phyloP scores from a whole-genome alignment of 352 stramenopile genomes.

The Phytophthora colocasiae region DNA sequence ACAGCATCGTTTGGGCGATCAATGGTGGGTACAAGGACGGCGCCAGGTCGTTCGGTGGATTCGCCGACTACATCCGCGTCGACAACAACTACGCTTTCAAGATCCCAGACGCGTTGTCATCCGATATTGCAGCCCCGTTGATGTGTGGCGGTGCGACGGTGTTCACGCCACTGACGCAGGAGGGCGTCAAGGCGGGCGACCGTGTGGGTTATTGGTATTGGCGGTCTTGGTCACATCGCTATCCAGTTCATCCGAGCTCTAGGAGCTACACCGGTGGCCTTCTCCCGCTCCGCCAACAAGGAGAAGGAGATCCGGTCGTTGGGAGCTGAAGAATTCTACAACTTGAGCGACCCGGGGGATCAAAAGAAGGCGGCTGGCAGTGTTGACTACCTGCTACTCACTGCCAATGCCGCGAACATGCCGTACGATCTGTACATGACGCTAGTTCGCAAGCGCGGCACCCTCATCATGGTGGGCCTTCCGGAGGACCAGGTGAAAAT shows the following conservation, averaged over 20 bases:
- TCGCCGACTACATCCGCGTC: slow-evolving; percentile 33
- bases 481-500: slow-evolving; percentile 56
- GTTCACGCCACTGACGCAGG: slow-evolving; percentile 24
- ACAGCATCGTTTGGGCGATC: slow-evolving; percentile 47
- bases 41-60: slow-evolving; percentile 4
- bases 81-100: slow-evolving; percentile 39
- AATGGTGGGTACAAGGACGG: slow-evolving; percentile 37
- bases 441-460: slow-evolving; percentile 52
- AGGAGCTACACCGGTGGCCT: slow-evolving; percentile 14
- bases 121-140: slow-evolving; percentile 14
- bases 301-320: slow-evolving; percentile 20
- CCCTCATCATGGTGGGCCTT: slow-evolving; percentile 56
- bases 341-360: slow-evolving; percentile 34
- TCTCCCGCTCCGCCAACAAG: slow-evolving; percentile 22
- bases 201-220: slow-evolving; percentile 46
- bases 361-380: slow-evolving; percentile 20
- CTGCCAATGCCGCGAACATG: slow-evolving; percentile 60
- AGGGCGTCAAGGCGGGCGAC: slow-evolving; percentile 26
- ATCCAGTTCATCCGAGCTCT: slow-evolving; percentile 63
- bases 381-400: slow-evolving; percentile 79
- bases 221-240: slow-evolving; percentile 37
- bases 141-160: slow-evolving; percentile 20
- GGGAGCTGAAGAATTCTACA: slow-evolving; percentile 25
- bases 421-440: slow-evolving; percentile 57
- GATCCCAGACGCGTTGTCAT: slow-evolving; percentile 14